Conservation (phyloP, 768 basidiomycete genomes). For the Clitopilus passeckerianus region DNA sequence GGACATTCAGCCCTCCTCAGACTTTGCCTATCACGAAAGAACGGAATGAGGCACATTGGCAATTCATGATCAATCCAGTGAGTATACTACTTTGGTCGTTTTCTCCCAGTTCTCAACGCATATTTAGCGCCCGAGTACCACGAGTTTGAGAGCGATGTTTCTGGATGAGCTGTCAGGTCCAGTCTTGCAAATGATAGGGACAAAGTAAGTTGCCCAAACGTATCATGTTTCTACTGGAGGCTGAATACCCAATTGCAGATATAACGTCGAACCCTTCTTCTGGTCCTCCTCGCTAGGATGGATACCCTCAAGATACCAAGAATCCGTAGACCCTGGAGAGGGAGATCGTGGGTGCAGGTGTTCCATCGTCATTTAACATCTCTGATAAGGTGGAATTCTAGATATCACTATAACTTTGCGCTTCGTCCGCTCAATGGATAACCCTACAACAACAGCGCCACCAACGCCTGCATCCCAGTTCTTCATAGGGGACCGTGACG, state of each 20-base stretch:
- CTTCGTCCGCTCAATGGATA: constrained; percentile 39
- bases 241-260: constrained; percentile 19
- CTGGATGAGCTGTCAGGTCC: constrained; percentile 44
- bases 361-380: neutral
- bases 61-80: constrained; percentile 21
- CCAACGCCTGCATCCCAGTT: constrained; percentile 11
- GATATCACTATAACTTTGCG: constrained; percentile 54
- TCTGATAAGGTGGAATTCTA: constrained; percentile 13
- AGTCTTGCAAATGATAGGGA: constrained; percentile 51
- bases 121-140: constrained; percentile 18
- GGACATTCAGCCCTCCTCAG: constrained; percentile 18
- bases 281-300: constrained; percentile 58
- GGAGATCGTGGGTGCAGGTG: constrained; percentile 31
- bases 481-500: constrained; percentile 7
- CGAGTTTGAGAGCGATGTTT: constrained; percentile 47
- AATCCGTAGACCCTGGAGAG: constrained; percentile 25
- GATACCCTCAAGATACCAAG: constrained; percentile 57
- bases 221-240: neutral
- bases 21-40: neutral
- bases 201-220: constrained; percentile 21
- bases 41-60: constrained; percentile 28
- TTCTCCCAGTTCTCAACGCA: neutral
- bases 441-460: constrained; percentile 14
- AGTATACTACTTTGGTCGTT: constrained; percentile 8
- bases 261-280: constrained; percentile 58